Evolutionary conservation across 1,284 basidiomycete species (phyloP).

Genomic region (Marasmius fiardii): DNA sequence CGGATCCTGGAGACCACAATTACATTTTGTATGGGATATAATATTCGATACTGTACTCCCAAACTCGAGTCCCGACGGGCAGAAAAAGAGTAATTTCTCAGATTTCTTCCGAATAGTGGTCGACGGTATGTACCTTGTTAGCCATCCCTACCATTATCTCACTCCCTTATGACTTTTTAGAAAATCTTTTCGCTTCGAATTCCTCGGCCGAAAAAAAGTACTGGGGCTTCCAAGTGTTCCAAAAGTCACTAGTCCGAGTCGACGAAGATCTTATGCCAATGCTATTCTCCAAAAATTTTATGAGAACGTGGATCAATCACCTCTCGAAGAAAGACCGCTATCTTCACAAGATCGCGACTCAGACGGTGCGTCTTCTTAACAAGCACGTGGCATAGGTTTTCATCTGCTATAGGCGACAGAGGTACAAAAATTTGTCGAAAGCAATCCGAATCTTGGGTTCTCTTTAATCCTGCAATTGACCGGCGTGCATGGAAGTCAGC

Average conservation of each 20-base stretch:
- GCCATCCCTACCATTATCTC: background rate
- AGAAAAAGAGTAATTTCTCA: slow-evolving; percentile 68
- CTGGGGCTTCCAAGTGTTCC: slow-evolving; percentile 94
- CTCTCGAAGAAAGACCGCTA: slow-evolving; percentile 85
- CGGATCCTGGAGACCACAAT: slow-evolving; percentile 84
- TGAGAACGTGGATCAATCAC: slow-evolving; percentile 97
- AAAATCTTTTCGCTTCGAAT: slow-evolving; percentile 82
- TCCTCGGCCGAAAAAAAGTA: slow-evolving; percentile 90
- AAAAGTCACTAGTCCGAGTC: slow-evolving; percentile 74
- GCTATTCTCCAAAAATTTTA: slow-evolving; percentile 94
- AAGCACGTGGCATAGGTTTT: background rate
- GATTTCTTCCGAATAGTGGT: slow-evolving; percentile 91
- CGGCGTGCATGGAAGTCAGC: slow-evolving; percentile 80
- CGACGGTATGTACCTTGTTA: slow-evolving; percentile 61
- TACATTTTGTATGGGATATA: slow-evolving; percentile 91
- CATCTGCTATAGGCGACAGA: slow-evolving; percentile 54
- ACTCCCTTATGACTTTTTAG: slow-evolving; percentile 36
- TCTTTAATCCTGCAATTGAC: slow-evolving; percentile 85
- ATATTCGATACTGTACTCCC: slow-evolving; percentile 78
- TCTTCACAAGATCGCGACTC: slow-evolving; percentile 83
- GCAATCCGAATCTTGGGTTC: slow-evolving; percentile 80
- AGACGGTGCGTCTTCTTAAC: slow-evolving; percentile 53
- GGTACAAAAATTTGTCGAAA: slow-evolving; percentile 73
- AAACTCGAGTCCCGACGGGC: slow-evolving; percentile 29
- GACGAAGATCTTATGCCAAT: slow-evolving; percentile 70